Evolutionary conservation across 768 basidiomycete genomes (phyloP), one percentile per base, ranked within the genome.

Genomic region (Termitomyces sp.): DNA sequence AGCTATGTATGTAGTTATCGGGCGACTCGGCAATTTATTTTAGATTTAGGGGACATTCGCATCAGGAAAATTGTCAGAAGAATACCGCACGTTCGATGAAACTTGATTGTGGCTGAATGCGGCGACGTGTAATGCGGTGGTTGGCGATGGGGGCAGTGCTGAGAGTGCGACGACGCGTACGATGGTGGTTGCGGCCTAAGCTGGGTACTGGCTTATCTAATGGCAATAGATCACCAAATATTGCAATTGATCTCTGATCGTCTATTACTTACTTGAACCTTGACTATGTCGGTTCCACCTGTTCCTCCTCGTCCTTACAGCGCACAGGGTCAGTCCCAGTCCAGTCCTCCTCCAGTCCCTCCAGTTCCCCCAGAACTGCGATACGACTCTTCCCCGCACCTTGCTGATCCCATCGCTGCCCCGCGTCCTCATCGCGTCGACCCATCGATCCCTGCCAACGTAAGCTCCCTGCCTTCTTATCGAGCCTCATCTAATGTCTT

Each of bases 351-450:
- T 27, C 69, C 66, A 46, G 62, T 66, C 59, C 77, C 66, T 59
- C 75, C 60, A 48, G 65, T 56, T 60, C 75, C 67, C 59, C 68
- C 14, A 63, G 60, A 54, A 68, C 68, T 37, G 27, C 66, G 59
- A 11, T 72, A 72, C 50, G 73, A 72, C 19, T 78, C 81, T 3
- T 72, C 69, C 0, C 83, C 78, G 16, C 83, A 84, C 60, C 82
- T 77, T 57, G 78, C 78, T 61, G 64, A 82, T 58, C 77, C 86
- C 4, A 69, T 89, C 19, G 79, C 79, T 2, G 89, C 89, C 0
- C 89, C 89, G 5, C 76, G 84, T 11, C 86, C 89, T 0, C 83
- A 86, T 62, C 79, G 82, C 38, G 55, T 86, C 12, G 82, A 86
- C 62, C 83, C 83, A 10, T 76, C 75, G 59, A 67, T 89, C 0